Conservation (phyloP, 208 protist species). For the Leishmania braziliensis region DNA sequence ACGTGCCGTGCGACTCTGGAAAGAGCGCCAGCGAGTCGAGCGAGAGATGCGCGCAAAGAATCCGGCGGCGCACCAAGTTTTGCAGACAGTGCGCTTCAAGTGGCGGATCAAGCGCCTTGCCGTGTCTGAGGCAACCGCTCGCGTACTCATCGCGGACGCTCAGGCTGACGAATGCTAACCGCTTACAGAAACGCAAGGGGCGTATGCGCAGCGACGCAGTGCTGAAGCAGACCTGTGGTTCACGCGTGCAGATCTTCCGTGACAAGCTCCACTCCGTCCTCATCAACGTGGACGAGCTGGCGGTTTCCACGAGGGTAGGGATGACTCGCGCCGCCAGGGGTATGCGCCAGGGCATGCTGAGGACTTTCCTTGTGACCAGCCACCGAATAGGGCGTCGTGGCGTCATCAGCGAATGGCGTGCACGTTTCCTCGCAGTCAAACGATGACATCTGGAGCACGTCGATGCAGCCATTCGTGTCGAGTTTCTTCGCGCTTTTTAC, state of each 20-base stretch:
- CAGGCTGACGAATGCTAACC: slow-evolving; percentile 52
- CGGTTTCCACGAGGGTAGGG: slow-evolving; percentile 28
- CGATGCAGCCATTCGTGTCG: slow-evolving; percentile 36
- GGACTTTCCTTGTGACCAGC: slow-evolving; percentile 27
- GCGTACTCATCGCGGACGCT: slow-evolving; percentile 52
- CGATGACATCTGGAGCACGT: slow-evolving; percentile 49
- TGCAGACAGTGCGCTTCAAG: slow-evolving; percentile 37
- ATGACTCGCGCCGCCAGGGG: slow-evolving; percentile 22
- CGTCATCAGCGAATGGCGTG: slow-evolving; percentile 44
- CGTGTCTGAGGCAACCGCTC: slow-evolving; percentile 47
- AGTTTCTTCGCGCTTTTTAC: slow-evolving; percentile 38
- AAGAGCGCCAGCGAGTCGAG: slow-evolving; percentile 39
- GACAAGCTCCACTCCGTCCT: slow-evolving; percentile 42
- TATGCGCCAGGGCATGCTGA: slow-evolving; percentile 18
- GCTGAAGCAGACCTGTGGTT: slow-evolving; percentile 51
- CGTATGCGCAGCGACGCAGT: slow-evolving; percentile 53
- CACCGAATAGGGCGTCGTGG: slow-evolving; percentile 45
- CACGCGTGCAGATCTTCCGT: slow-evolving; percentile 44
- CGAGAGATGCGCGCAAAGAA: slow-evolving; percentile 28
- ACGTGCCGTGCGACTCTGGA: slow-evolving; percentile 53
- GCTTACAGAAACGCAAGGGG: slow-evolving; percentile 38
- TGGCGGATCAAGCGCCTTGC: slow-evolving; percentile 43
- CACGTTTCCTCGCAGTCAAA: slow-evolving; percentile 29
- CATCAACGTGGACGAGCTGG: slow-evolving; percentile 30
- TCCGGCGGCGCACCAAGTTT: slow-evolving; percentile 35